Percentiles rank a stretch among this genome's conserved stretches.
Evolutionary conservation across 495 filamentous ascomycete species (phyloP).

Genomic region (Neurospora africana): DNA sequence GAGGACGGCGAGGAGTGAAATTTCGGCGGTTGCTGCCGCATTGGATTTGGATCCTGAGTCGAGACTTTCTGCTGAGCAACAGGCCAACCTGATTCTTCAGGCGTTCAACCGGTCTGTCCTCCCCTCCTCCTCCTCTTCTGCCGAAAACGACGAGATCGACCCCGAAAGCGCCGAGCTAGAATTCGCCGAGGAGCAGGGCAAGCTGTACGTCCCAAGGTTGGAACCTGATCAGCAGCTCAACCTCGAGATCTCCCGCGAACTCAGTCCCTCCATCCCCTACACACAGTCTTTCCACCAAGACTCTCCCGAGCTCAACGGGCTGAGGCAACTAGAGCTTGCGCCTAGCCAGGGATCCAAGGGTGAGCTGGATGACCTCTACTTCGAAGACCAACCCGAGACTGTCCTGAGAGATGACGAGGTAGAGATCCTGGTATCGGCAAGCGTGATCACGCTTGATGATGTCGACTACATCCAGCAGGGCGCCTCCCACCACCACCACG

Average conservation of each 20-base stretch:
- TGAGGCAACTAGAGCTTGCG: slow-evolving; percentile 16
- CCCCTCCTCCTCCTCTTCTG: slow-evolving; percentile 3
- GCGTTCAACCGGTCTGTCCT: slow-evolving; percentile 18
- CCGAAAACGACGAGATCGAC: background rate
- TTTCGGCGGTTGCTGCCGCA: slow-evolving; percentile 19
- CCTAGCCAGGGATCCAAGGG: slow-evolving; percentile 1
- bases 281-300: slow-evolving; percentile 19
- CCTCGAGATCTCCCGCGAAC: slow-evolving; percentile 19
- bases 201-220: slow-evolving; percentile 28
- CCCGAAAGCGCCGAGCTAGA: slow-evolving; percentile 22
- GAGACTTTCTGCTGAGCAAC: slow-evolving; percentile 14
- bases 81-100: slow-evolving; percentile 19
- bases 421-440: slow-evolving; percentile 31
- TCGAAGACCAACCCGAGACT: slow-evolving; percentile 17
- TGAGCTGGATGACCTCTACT: slow-evolving; percentile 14
- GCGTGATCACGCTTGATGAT: slow-evolving; percentile 18
- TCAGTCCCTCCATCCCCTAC: slow-evolving; percentile 24
- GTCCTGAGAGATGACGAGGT: slow-evolving; percentile 25
- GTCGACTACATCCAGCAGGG: slow-evolving; percentile 27
- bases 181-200: slow-evolving; percentile 27
- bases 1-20: slow-evolving; percentile 30
- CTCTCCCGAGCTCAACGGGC: slow-evolving; percentile 1
- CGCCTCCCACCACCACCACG: background rate
- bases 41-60: slow-evolving; percentile 26
- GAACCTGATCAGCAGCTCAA: slow-evolving; percentile 29